phyloP scores from a whole-genome alignment of 169 alveolate genomes.

The Plasmodium inui region DNA sequence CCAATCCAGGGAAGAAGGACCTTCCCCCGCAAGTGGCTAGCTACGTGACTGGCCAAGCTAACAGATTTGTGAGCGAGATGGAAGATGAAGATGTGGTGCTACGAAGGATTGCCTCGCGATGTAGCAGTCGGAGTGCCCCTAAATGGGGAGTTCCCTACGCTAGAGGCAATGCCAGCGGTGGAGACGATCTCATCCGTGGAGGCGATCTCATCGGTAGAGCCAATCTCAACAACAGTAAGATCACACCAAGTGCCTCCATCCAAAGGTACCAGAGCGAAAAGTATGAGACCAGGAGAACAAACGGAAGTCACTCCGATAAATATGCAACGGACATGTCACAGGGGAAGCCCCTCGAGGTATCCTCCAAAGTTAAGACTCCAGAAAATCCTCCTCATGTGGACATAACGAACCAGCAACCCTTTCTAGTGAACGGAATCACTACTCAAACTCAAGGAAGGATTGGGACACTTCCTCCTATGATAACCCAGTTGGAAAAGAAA shows the following conservation, averaged over 20 bases:
- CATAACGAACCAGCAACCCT: not conserved
- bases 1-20: not conserved
- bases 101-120: not conserved
- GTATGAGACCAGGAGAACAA: not conserved
- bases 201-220: too few relatives aligned
- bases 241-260: not conserved
- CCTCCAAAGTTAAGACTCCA: not conserved
- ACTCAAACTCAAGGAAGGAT: not conserved
- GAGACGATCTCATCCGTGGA: too few relatives aligned
- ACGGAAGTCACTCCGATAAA: not conserved
- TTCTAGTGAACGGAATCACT: not conserved
- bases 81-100: not conserved
- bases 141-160: not conserved
- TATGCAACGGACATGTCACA: constrained; percentile 16
- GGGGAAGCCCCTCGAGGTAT: not conserved
- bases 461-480: not conserved
- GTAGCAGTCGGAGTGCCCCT: not conserved
- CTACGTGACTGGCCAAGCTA: not conserved
- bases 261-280: not conserved
- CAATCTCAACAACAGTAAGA: not conserved
- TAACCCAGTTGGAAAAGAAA: not conserved
- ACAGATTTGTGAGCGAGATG: not conserved
- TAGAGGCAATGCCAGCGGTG: not conserved
- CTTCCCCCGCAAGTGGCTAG: not conserved
- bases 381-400: not conserved